Base-by-base conservation (phyloP, 441 rosid genomes). In the Syzygium malaccense region DNA sequence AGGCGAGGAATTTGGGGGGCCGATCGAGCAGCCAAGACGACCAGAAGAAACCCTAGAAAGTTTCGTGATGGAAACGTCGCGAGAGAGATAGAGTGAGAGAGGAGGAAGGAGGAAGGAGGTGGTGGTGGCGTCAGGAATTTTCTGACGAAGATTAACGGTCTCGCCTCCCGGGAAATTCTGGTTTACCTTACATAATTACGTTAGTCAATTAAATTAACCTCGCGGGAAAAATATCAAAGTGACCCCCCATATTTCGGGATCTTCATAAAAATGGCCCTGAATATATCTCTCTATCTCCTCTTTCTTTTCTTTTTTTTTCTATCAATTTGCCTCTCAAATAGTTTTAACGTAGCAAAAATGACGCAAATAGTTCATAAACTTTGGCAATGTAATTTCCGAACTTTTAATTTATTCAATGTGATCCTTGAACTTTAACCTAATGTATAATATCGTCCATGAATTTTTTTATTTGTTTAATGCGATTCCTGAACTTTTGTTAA, bases 401-500 rank as follows among this genome's bases (percentile, higher is more conserved):
- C 10, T 45, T 45, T 45, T 45, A 45, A 45, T 45, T 45, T 45
- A 1, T 45, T 45, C 2, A 45, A 45, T 7, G 8, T 7, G 9
- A 0, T 45, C 10, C 2, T 0, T 45, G 9, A 45, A 45, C 48
- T 45, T 45, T 45, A 45, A 45, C 2, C 0, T 2, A 1, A 45
- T 45, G 2, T 45, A 2, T 0, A 45, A 45, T 45, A 45, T 45
- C 0, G 48, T 45, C 9, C 9, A 45, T 45, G 48, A 45, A 45
- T 45, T 45, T 45, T 45, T 45, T 45, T 0, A 45, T 45, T 45
- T 45, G 2, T 45, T 45, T 45, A 45, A 45, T 45, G 9, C 0
- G 2, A 9, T 45, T 45, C 9, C 0, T 45, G 9, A 45, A 45
- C 48, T 45, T 45, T 7, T 45, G 7, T 45, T 45, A 45, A 0